Evolutionary conservation across 2,329 filamentous ascomycete genomes (phyloP).

Genomic region (Fusarium protoensiforme): DNA sequence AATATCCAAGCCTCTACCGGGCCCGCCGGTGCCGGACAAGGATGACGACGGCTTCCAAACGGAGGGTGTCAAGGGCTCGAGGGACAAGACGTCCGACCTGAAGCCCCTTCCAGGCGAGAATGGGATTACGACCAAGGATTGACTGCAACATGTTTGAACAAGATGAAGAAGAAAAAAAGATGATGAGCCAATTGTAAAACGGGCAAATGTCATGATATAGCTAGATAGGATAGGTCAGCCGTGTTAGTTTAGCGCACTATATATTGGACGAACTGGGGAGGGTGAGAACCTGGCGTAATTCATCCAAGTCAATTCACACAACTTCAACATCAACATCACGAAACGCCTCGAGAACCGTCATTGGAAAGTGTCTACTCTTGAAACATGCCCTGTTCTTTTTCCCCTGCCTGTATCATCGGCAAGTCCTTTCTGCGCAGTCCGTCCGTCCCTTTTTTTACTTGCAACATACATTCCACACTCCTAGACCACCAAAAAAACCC

Average conservation of each 20-base stretch:
- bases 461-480: conserved; percentile 4
- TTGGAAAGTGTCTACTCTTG: background rate
- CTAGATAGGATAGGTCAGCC: conserved; percentile 15
- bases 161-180: background rate
- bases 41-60: conserved; percentile 42
- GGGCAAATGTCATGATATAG: conserved; percentile 9
- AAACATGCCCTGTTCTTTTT: conserved; percentile 9
- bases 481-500: background rate
- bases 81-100: conserved; percentile 23
- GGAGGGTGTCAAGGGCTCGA: conserved; percentile 40
- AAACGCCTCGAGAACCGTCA: background rate
- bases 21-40: conserved; percentile 23
- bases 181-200: background rate
- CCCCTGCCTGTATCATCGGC: background rate
- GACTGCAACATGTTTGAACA: background rate
- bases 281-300: conserved; percentile 5
- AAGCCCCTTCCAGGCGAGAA: conserved; percentile 11
- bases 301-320: background rate
- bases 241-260: conserved; percentile 4
- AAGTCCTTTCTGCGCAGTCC: background rate
- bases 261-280: background rate
- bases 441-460: conserved; percentile 20
- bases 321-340: background rate
- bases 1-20: conserved; percentile 9
- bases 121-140: conserved; percentile 19